Percentiles rank a stretch among this genome's conserved stretches.
Evolutionary conservation across 2,329 filamentous ascomycete genomes (phyloP).

Genomic region (Catunica adiposa): DNA sequence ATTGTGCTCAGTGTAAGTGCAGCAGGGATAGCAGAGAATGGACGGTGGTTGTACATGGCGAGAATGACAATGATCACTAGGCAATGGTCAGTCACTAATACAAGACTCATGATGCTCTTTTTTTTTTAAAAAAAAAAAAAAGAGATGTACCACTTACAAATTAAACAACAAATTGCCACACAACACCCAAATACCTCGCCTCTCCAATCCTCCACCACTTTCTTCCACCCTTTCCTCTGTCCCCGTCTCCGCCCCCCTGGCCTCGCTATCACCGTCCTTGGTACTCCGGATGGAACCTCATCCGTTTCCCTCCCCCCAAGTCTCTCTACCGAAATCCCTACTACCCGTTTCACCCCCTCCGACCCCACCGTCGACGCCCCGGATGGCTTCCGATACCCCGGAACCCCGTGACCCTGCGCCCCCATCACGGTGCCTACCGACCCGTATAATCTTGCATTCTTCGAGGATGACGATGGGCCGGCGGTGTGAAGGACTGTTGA

Average conservation of each 20-base stretch:
- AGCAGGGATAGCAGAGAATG: slow-evolving; percentile 17
- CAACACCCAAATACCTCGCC: slow-evolving; percentile 8
- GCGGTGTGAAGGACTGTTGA: no score
- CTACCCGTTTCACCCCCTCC: neutral
- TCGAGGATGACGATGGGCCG: neutral
- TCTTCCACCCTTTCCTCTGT: neutral
- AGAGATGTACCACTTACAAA: neutral
- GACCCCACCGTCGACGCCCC: neutral
- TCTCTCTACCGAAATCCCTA: neutral
- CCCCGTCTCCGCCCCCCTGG: neutral
- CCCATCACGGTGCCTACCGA: no score
- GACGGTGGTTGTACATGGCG: slow-evolving; percentile 15
- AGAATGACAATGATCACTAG: slow-evolving; percentile 13
- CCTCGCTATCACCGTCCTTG: slow-evolving; percentile 7
- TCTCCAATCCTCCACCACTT: neutral
- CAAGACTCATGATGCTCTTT: neutral
- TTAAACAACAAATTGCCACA: slow-evolving; percentile 4
- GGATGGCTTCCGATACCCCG: neutral
- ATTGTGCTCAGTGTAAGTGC: slow-evolving; percentile 19
- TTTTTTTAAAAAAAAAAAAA: neutral
- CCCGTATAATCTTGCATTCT: no score
- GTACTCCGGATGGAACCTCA: slow-evolving; percentile 1
- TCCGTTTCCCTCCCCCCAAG: neutral
- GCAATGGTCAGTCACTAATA: neutral
- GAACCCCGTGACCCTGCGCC: no score